Conservation (phyloP, 1,284 basidiomycete species). For the Hortiboletus rubellus region DNA sequence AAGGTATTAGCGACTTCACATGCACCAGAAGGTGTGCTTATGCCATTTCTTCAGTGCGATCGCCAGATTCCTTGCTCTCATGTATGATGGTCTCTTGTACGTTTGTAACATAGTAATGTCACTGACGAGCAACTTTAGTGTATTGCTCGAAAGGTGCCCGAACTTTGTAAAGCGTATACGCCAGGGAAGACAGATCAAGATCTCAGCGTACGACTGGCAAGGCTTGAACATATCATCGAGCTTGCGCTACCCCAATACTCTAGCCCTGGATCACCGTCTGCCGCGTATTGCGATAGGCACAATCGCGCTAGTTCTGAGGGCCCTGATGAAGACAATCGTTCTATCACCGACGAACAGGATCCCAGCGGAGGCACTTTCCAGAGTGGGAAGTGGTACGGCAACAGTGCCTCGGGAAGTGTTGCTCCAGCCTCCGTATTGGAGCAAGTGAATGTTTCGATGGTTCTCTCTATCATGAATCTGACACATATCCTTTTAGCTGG, state of each 20-base stretch:
- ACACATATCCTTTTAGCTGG: conserved; percentile 44
- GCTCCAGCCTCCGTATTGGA: conserved; percentile 75
- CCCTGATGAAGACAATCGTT: conserved; percentile 60
- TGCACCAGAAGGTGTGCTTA: conserved; percentile 18
- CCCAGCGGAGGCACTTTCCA: conserved; percentile 74
- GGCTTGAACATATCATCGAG: conserved; percentile 79
- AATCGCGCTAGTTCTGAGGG: conserved; percentile 48
- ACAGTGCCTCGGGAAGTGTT: conserved; percentile 74
- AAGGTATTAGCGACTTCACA: conserved; percentile 48
- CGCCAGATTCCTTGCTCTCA: conserved; percentile 80
- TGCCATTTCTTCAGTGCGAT: conserved; percentile 57
- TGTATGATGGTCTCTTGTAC: conserved; percentile 39
- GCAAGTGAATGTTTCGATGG: conserved; percentile 51
- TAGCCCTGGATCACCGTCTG: conserved; percentile 39
- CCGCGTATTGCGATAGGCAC: conserved; percentile 37
- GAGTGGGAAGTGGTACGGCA: conserved; percentile 82
- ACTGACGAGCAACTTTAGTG: conserved; percentile 47
- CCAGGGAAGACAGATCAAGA: conserved; percentile 83
- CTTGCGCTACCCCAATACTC: conserved; percentile 73
- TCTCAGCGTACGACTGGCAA: conserved; percentile 63
- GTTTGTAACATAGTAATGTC: conserved; percentile 9
- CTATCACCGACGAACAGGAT: conserved; percentile 71
- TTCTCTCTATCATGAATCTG: conserved; percentile 13
- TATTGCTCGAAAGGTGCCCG: conserved; percentile 77
- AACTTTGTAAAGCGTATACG: conserved; percentile 81